Evolutionary conservation across 768 basidiomycete species (phyloP), one percentile per base, ranked within the genome.

Genomic region (Cystoderma amianthinum): DNA sequence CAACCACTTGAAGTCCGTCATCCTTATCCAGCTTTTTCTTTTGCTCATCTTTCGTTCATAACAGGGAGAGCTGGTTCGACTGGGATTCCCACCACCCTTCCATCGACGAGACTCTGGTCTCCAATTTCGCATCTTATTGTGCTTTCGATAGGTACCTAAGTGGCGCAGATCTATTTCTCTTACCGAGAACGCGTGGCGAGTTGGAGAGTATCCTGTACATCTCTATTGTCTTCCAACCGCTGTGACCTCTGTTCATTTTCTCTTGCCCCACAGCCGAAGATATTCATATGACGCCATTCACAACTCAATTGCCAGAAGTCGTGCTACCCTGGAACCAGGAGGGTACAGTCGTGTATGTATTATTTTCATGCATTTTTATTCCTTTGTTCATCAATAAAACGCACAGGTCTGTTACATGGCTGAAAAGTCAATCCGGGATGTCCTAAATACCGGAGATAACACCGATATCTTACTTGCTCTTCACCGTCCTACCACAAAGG

Each of bases 261-360:
- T 21, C 40, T n/a, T n/a, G n/a, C n/a, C 43, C 22, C 36, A 15
- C 55, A 89, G 86, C 44, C 72, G 79, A 42, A 71, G 85, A 54
- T 89, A 89, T 52, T 75, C 82, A 0, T 79, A 85, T 51, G 86
- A 89, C 47, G 76, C 80, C 9, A 85, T 90, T 41, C 88, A 90
- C 58, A 90, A 89, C 53, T 74, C 77, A 6, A 85, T 90, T 53
- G 68, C 87, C 13, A 72, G 72, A 44, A 80, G 82, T 51, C 80
- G 80, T 34, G 75, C 78, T 15, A 64, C 76, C 13, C 64, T 87
- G 12, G 72, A 78, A 45, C 68, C 74, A 1, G 78, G 71, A 20
- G 70, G 71, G 12, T 74, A 72, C 47, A 66, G 67, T 48, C 60
- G 71, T 46, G 72, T 74, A 43, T 44, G 68, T 57, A 18, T 5